Percentiles rank a stretch among this genome's conserved stretches.
phyloP scores from a whole-genome alignment of 495 filamentous ascomycete species.

The Neurospora africana region DNA sequence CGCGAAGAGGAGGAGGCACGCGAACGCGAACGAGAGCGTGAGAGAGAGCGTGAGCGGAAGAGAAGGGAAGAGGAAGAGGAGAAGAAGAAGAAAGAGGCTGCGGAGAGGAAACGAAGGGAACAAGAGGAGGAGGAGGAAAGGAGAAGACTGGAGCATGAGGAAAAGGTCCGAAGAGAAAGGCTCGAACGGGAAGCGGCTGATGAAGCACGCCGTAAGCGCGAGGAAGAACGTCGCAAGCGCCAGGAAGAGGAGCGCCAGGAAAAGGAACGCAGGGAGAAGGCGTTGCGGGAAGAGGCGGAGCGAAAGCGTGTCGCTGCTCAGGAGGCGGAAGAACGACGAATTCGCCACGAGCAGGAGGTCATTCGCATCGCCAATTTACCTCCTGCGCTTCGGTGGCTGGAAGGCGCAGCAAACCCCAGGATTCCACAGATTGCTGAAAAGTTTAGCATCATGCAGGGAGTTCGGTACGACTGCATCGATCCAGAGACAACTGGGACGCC shows the following conservation, averaged over 20 bases:
- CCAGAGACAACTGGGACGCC: constrained; percentile 34
- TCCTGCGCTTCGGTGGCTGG: constrained; percentile 43
- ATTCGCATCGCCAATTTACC: constrained; percentile 41
- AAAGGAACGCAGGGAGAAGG: constrained; percentile 24
- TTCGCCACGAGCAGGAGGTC: constrained; percentile 35
- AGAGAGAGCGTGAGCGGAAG: constrained; percentile 27
- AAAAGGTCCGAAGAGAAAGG: constrained; percentile 32
- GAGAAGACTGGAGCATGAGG: constrained; percentile 28
- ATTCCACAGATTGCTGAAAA: constrained; percentile 34
- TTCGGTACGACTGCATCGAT: constrained; percentile 44
- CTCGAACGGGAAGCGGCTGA: constrained; percentile 32
- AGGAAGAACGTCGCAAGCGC: constrained; percentile 24
- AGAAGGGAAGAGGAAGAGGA: constrained; percentile 27
- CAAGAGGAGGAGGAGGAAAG: constrained; percentile 27
- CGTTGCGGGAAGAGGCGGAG: constrained; percentile 47
- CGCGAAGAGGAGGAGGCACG: constrained; percentile 26
- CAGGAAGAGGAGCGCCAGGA: constrained; percentile 7
- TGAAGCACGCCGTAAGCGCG: constrained; percentile 32
- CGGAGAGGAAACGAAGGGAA: constrained; percentile 26
- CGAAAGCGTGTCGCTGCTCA: constrained; percentile 41
- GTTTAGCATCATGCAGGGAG: constrained; percentile 39
- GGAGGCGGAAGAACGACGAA: constrained; percentile 42
- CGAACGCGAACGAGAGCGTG: constrained; percentile 23
- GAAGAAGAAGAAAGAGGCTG: constrained; percentile 22
- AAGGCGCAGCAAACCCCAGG: constrained; percentile 38